A percentile compares a stretch with the other conserved stretches of the same genome.
Conservation (phyloP, 2,329 filamentous ascomycete genomes). For the Chaetomium olivaceum region DNA sequence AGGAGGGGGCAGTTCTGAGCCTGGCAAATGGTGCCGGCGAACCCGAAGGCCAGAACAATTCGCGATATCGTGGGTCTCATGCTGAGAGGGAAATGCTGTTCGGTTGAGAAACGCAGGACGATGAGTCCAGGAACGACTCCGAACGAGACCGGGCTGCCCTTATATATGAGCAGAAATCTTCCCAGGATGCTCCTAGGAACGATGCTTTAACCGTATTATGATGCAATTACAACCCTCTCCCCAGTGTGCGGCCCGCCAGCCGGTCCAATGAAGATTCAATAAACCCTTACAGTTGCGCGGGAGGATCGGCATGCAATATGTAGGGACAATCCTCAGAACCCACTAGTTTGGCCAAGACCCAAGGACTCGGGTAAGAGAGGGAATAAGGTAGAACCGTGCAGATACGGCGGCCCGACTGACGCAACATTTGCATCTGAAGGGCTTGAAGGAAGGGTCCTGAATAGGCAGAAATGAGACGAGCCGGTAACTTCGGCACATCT, state of each 20-base stretch:
- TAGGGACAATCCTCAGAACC: neutral
- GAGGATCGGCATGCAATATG: neutral
- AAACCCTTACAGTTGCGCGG: neutral
- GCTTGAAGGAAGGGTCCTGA: neutral
- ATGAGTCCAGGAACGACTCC: neutral
- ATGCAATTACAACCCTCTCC: neutral
- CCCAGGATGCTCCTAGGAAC: neutral
- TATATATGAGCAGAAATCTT: neutral
- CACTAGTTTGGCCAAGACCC: neutral
- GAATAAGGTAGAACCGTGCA: neutral
- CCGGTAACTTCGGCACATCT: too few species aligned
- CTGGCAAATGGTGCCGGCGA: neutral
- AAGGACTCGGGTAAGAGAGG: neutral
- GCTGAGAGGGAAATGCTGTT: neutral
- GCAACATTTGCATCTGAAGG: neutral
- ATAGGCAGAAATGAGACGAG: neutral
- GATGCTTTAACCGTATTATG: neutral
- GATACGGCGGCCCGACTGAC: too few species aligned
- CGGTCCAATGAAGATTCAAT: neutral
- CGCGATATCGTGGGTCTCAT: neutral
- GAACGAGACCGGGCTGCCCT: neutral
- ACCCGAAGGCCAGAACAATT: neutral
- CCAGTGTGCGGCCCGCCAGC: neutral
- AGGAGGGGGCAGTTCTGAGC: constrained; percentile 4
- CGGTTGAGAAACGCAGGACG: too few species aligned